A percentile compares a stretch with the other conserved stretches of the same genome.
Conservation (phyloP, 306 rosid species). For the Styphnolobium japonicum region DNA sequence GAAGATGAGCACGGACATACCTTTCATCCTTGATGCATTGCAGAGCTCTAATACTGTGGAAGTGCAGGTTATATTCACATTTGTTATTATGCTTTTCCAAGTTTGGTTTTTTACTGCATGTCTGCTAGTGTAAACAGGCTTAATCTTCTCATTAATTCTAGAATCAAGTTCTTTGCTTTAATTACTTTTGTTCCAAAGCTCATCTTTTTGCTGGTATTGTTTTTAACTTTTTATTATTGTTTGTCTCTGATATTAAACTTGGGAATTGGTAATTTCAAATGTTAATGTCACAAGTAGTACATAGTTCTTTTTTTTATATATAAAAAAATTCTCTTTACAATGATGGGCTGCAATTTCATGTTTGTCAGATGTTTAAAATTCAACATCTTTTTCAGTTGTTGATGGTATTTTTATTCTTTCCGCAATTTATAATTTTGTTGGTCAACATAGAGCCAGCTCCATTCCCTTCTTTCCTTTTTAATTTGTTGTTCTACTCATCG, state of each 20-base stretch:
- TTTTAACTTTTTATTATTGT: neutral
- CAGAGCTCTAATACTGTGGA: conserved; percentile 68
- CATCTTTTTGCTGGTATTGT: neutral
- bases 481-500: neutral
- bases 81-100: neutral
- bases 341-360: neutral
- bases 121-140: neutral
- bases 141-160: neutral
- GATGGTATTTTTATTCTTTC: conserved; percentile 9
- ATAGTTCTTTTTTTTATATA: neutral
- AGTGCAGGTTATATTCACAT: conserved; percentile 67
- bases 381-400: conserved; percentile 15
- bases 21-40: conserved; percentile 79
- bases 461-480: neutral
- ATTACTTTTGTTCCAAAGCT: neutral
- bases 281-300: neutral
- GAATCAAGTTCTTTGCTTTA: neutral
- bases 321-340: neutral
- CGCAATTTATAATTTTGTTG: neutral
- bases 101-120: neutral
- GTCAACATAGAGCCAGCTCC: neutral
- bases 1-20: conserved; percentile 73
- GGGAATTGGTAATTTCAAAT: neutral
- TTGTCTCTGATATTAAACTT: neutral
- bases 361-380: neutral